Evolutionary conservation across 331 rosid genomes (phyloP).

Genomic region (Dryas integrifolia): DNA sequence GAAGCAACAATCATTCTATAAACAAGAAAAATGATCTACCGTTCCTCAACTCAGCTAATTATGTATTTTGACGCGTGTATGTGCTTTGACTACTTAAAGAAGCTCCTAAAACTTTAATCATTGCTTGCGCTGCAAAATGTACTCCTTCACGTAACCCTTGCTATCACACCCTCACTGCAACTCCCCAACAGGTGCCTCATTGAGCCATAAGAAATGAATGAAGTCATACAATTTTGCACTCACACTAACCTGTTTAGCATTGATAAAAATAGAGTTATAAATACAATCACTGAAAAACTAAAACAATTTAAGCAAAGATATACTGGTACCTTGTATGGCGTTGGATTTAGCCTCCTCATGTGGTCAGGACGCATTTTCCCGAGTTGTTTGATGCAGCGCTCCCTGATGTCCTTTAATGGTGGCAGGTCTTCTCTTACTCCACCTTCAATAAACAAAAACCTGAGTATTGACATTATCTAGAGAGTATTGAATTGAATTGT

Average conservation of each 20-base stretch:
- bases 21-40: conserved; percentile 1
- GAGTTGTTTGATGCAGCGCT: conserved; percentile 76
- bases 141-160: conserved; percentile 13
- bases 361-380: conserved; percentile 92
- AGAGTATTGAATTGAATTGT: not conserved
- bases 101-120: conserved; percentile 23
- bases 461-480: not conserved
- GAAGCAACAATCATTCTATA: conserved; percentile 4
- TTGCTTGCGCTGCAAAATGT: not conserved
- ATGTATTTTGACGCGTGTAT: conserved; percentile 2
- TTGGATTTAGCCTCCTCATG: conserved; percentile 97
- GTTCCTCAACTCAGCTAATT: not conserved
- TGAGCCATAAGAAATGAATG: conserved; percentile 98
- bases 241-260: conserved; percentile 70
- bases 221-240: conserved; percentile 83
- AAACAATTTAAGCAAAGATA: conserved; percentile 9
- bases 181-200: conserved; percentile 99
- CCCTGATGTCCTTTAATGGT: conserved; percentile 62
- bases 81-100: conserved; percentile 13
- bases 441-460: conserved; percentile 38
- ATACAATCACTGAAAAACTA: not conserved
- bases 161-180: conserved; percentile 50
- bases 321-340: conserved; percentile 78
- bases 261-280: not conserved
- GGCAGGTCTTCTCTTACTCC: conserved; percentile 59